Evolutionary conservation across 257 asterid genomes (phyloP).

Genomic region (Pogostemon cablin): DNA sequence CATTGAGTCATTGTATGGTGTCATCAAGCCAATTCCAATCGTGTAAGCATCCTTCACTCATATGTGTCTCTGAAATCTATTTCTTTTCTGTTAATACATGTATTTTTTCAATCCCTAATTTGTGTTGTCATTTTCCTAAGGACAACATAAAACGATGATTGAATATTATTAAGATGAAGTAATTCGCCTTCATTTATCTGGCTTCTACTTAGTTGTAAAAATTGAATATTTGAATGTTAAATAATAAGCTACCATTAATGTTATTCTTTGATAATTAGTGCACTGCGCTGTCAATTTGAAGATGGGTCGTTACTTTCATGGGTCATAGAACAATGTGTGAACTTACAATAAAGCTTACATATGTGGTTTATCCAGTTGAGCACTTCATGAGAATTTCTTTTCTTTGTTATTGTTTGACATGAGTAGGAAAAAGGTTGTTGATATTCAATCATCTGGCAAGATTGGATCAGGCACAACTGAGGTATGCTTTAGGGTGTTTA

Average conservation of each 20-base stretch:
- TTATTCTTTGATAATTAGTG: conserved; percentile 7
- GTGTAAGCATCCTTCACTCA: conserved; percentile 49
- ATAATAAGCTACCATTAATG: neutral
- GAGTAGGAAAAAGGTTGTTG: conserved; percentile 61
- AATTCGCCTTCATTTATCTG: neutral
- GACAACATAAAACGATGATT: neutral
- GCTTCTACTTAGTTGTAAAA: neutral
- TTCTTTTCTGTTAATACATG: neutral
- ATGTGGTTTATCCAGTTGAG: conserved; percentile 6
- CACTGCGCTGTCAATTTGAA: conserved; percentile 14
- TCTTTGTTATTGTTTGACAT: neutral
- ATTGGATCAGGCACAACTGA: conserved; percentile 70
- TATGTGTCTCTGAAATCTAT: conserved; percentile 1
- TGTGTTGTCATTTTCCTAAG: neutral
- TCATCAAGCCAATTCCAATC: conserved; percentile 71
- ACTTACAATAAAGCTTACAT: neutral
- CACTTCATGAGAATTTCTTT: conserved; percentile 13
- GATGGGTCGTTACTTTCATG: neutral
- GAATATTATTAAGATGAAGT: conserved; percentile 11
- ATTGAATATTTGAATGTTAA: conserved; percentile 1
- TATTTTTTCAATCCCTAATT: neutral
- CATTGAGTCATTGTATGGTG: conserved; percentile 82
- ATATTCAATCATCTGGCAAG: conserved; percentile 61
- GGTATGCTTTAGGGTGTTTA: conserved; percentile 46
- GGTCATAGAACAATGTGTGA: neutral